Base-by-base conservation (phyloP, 202 grass and related monocot species). In the Alloteropsis angusta region DNA sequence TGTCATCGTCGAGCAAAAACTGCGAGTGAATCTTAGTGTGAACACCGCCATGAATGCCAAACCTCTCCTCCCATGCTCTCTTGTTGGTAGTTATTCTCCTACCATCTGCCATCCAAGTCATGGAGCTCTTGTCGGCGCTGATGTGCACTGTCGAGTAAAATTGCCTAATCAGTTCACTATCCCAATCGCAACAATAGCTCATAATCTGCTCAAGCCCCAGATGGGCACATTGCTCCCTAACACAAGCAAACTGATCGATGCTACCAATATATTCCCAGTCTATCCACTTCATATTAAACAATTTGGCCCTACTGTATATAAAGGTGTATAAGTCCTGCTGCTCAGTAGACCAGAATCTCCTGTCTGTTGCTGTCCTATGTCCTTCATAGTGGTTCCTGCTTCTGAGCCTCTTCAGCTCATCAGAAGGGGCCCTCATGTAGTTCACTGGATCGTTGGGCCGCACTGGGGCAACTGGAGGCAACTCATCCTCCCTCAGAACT, bases 311-410 rank as follows among this genome's bases (percentile, higher is more conserved):
- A 9, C 48, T 55, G 62, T 74, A 82, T 17, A 82, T 65, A 4
- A 18, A 82, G 4, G 7, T 65, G 25, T 82, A 82, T 17, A 82
- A 34, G 36, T 82, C 80, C 36, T 82, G 80, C 18, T 82, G 80
- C 58, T 82, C 80, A 44, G 74, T 82, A 36, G 80, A 82, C 80
- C 80, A 82, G 36, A 82, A 82, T 25, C 80, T 82, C 80, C 25
- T 74, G 10, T 74, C 80, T 54, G 80, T 74, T 6, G 80, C 80
- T 82, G 80, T 82, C 23, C 80, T 82, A 23, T 43, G 17, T 0
- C 69, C 69, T 35, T 82, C 47, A 11, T 82, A 82, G 69, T 82
- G 80, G 7, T 82, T 82, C 23, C 46, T 74, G 32, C 9, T 74
- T 82, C 79, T 82, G 2, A 74, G 68, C 46, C 6, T 73, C 79